phyloP scores from a whole-genome alignment of 2,329 filamentous ascomycete species.

The Aulographum hederae region DNA sequence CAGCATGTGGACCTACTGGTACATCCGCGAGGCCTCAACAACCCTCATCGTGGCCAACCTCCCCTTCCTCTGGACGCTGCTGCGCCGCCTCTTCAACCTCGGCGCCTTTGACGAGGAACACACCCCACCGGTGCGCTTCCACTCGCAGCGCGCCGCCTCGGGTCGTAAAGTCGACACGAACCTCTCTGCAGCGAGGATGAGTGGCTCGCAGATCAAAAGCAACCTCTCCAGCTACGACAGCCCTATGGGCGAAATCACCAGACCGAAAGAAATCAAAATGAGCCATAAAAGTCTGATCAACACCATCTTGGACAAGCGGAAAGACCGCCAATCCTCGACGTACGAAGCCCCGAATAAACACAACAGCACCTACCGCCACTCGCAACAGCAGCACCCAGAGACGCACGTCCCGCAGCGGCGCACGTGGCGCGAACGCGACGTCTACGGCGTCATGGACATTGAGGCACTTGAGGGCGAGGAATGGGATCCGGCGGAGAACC shows the following conservation, averaged over 20 bases:
- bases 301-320: too few relatives aligned
- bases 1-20: conserved; percentile 39
- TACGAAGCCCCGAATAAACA: too few relatives aligned
- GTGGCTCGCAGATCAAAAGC: background rate
- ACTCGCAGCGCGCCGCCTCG: conserved; percentile 5
- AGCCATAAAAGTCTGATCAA: too few relatives aligned
- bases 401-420: too few relatives aligned
- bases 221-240: background rate
- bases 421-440: conserved; percentile 4
- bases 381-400: too few relatives aligned
- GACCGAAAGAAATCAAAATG: too few relatives aligned
- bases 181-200: background rate
- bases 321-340: too few relatives aligned
- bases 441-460: conserved; percentile 3
- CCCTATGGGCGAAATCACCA: too few relatives aligned
- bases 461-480: too few relatives aligned
- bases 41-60: conserved; percentile 43
- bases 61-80: conserved; percentile 39
- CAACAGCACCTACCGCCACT: too few relatives aligned
- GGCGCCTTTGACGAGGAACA: conserved; percentile 10
- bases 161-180: too few relatives aligned
- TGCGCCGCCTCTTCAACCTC: conserved; percentile 27
- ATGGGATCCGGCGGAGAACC: too few relatives aligned
- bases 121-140: background rate
- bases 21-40: conserved; percentile 35